Conservation (phyloP, 305 asterid species). For the Fraxinus sp. region DNA sequence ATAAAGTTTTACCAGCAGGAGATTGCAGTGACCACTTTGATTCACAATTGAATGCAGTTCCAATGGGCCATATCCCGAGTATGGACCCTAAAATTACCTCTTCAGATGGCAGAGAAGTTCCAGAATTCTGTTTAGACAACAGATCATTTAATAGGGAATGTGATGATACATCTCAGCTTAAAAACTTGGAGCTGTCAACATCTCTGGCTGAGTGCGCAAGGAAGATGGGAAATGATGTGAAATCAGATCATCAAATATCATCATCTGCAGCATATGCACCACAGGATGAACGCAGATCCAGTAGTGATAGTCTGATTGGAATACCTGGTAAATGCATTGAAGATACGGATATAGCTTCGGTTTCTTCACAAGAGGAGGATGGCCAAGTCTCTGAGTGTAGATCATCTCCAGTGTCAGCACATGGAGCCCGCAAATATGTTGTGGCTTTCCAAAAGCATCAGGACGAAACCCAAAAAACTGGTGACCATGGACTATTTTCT, state of each 20-base stretch:
- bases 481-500: constrained; percentile 36
- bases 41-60: constrained; percentile 10
- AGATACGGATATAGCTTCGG: constrained; percentile 37
- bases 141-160: constrained; percentile 14
- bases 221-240: constrained; percentile 27
- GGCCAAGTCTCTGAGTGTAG: constrained; percentile 35
- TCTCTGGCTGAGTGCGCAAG: constrained; percentile 23
- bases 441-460: constrained; percentile 40
- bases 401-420: constrained; percentile 36
- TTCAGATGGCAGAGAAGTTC: constrained; percentile 8
- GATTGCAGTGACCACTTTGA: constrained; percentile 16
- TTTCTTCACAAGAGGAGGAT: constrained; percentile 51
- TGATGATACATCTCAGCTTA: constrained; percentile 18
- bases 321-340: constrained; percentile 32
- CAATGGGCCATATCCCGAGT: constrained; percentile 1
- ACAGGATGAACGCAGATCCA: constrained; percentile 28
- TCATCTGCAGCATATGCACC: constrained; percentile 20
- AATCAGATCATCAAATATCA: constrained; percentile 28
- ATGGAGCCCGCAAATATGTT: constrained; percentile 38
- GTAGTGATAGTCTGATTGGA: constrained; percentile 29
- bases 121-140: constrained; percentile 7
- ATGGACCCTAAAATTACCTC: constrained; percentile 12
- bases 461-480: constrained; percentile 25
- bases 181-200: constrained; percentile 25
- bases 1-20: neutral